A percentile compares a stretch with the other conserved stretches of the same genome.
These are phyloP conservation scores for Cutaneotrichosporon curvatum DNA, from an alignment of 1,284 basidiomycete genomes.

Conservation along the genomic window DNA sequence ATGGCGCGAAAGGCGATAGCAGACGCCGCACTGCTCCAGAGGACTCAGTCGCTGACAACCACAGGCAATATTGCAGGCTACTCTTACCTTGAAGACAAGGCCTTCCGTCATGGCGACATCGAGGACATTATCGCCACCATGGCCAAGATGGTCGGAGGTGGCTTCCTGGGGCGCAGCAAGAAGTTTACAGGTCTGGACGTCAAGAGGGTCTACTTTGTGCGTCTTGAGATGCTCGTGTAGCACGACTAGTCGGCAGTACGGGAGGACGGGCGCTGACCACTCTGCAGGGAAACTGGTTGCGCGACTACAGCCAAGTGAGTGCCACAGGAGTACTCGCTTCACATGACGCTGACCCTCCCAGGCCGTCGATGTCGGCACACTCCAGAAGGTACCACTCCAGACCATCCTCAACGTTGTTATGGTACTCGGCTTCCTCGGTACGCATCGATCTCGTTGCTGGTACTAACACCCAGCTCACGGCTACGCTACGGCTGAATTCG, in stretches of 20 bases:
- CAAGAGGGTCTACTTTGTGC: constrained; percentile 46
- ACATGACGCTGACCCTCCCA: constrained; percentile 31
- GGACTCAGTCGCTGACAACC: too few species aligned
- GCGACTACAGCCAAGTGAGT: constrained; percentile 60
- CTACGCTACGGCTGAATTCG: constrained; percentile 59
- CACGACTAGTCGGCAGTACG: too few species aligned
- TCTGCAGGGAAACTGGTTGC: constrained; percentile 52
- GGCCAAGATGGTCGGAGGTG: constrained; percentile 58
- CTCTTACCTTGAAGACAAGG: constrained; percentile 53
- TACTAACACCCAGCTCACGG: constrained; percentile 13
- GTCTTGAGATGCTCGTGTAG: not conserved
- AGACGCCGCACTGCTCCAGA: too few species aligned
- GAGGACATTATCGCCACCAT: constrained; percentile 50
- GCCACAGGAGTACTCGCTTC: not conserved
- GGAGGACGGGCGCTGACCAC: not conserved
- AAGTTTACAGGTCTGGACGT: constrained; percentile 56
- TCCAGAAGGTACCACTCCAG: constrained; percentile 63
- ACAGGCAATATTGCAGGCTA: constrained; percentile 44
- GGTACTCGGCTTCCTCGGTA: constrained; percentile 66
- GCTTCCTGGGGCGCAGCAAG: constrained; percentile 58
- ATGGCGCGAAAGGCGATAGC: too few species aligned
- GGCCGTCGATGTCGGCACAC: constrained; percentile 74
- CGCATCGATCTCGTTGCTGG: not conserved
- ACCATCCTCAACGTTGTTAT: constrained; percentile 82
- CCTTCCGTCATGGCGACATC: constrained; percentile 79